These are phyloP conservation scores for Amanita rubescens DNA, from an alignment of 768 basidiomycete genomes.

Conservation along the genomic window DNA sequence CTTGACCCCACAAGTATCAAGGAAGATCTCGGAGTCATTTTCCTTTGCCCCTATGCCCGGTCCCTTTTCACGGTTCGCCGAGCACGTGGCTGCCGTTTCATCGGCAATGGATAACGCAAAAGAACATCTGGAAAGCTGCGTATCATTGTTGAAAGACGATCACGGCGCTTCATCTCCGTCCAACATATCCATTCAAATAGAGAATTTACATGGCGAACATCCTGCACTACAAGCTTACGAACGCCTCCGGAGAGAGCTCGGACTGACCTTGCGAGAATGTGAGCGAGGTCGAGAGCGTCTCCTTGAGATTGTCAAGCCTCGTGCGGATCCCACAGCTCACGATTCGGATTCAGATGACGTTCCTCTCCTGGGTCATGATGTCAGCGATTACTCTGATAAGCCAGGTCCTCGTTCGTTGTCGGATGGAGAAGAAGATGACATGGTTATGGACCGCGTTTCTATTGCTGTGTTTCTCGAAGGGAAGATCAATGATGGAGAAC, in stretches of 20 bases:
- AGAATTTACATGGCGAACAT: constrained; percentile 22
- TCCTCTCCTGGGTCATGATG: constrained; percentile 49
- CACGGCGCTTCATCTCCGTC: not conserved
- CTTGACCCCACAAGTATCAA: not conserved
- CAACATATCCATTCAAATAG: not conserved
- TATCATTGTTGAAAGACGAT: constrained; percentile 43
- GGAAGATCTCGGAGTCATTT: constrained; percentile 5
- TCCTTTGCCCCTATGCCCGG: constrained; percentile 75
- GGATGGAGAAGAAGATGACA: constrained; percentile 21
- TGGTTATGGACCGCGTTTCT: constrained; percentile 10
- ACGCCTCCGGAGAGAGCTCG: constrained; percentile 65
- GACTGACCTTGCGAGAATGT: constrained; percentile 72
- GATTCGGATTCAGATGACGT: constrained; percentile 26
- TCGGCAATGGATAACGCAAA: constrained; percentile 65
- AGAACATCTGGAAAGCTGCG: constrained; percentile 57
- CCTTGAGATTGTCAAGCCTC: constrained; percentile 46
- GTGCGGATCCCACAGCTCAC: constrained; percentile 16
- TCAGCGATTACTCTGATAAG: constrained; percentile 48
- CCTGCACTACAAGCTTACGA: constrained; percentile 68
- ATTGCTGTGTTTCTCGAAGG: constrained; percentile 15
- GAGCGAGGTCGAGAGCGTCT: constrained; percentile 70
- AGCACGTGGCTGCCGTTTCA: constrained; percentile 65
- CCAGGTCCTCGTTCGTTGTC: constrained; percentile 32
- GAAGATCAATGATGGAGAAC: constrained; percentile 19
- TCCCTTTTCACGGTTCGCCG: constrained; percentile 60